A percentile compares a stretch with the other conserved stretches of the same genome.
Conservation (phyloP, 176 grass and related monocot species). For the Elaeis guineensis region DNA sequence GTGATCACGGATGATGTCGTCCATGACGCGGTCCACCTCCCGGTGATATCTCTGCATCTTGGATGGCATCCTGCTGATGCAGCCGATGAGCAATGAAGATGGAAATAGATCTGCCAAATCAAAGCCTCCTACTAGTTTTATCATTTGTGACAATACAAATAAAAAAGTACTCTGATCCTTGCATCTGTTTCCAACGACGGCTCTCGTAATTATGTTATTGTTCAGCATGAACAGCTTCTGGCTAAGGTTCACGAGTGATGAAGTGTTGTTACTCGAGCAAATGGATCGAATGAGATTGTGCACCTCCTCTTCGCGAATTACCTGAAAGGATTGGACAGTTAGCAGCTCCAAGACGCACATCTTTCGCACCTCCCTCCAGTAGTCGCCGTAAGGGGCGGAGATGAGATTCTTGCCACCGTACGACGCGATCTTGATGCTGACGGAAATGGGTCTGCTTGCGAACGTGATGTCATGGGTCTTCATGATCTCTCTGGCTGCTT, state of each 20-base stretch:
- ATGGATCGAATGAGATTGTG: constrained; percentile 12
- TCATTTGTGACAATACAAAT: constrained; percentile 1
- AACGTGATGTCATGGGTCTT: too few species aligned
- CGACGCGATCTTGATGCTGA: constrained; percentile 10
- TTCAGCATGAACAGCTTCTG: constrained; percentile 3
- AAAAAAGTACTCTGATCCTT: constrained; percentile 11
- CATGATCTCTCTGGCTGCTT: too few species aligned
- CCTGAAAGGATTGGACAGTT: constrained; percentile 28
- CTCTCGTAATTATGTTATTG: constrained; percentile 15
- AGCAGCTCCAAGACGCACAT: constrained; percentile 25
- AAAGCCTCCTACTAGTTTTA: constrained; percentile 12
- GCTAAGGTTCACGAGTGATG: constrained; percentile 11
- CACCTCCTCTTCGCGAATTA: constrained; percentile 23
- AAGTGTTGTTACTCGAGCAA: not conserved
- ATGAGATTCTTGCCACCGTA: constrained; percentile 18
- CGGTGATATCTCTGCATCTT: constrained; percentile 13
- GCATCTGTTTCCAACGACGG: constrained; percentile 23
- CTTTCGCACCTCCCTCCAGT: constrained; percentile 36
- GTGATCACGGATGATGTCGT: constrained; percentile 26
- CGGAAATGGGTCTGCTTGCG: constrained; percentile 8
- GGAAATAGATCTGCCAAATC: constrained; percentile 31
- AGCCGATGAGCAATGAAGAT: constrained; percentile 2
- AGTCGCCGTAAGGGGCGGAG: constrained; percentile 30
- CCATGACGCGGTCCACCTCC: constrained; percentile 20
- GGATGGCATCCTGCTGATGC: constrained; percentile 1